phyloP scores from a whole-genome alignment of 2,329 filamentous ascomycete species.

The Cephalotrichum gorgonifer region DNA sequence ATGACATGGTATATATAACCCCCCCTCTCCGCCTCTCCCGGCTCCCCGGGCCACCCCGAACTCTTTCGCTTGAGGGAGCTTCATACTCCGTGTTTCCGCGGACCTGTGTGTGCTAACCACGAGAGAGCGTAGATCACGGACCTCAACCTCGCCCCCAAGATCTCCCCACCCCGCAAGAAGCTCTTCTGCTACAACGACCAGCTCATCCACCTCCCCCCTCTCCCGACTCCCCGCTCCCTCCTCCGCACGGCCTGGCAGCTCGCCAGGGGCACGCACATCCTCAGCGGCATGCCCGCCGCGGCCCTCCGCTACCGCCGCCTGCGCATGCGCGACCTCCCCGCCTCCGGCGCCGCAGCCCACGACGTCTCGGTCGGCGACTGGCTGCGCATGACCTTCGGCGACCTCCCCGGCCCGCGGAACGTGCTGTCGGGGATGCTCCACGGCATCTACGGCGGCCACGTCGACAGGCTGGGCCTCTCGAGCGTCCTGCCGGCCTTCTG shows the following conservation, averaged over 20 bases:
- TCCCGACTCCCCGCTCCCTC: constrained; percentile 1
- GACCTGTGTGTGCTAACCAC: not conserved
- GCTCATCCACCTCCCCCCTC: constrained; percentile 25
- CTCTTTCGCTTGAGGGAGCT: no score
- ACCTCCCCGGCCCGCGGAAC: constrained; percentile 49
- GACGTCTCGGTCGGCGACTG: constrained; percentile 27
- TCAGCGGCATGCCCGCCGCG: constrained; percentile 6
- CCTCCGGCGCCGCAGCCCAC: constrained; percentile 11
- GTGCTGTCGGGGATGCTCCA: constrained; percentile 67
- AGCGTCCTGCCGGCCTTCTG: constrained; percentile 42
- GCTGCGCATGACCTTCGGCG: constrained; percentile 15
- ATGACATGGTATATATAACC: constrained; percentile 52
- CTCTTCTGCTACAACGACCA: constrained; percentile 78
- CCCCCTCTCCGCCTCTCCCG: not conserved
- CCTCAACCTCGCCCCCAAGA: not conserved
- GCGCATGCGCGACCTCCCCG: constrained; percentile 14
- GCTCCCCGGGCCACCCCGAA: no score
- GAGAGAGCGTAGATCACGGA: constrained; percentile 30
- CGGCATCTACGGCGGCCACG: constrained; percentile 87
- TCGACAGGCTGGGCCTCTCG: constrained; percentile 67
- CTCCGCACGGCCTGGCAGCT: constrained; percentile 3
- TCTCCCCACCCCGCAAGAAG: constrained; percentile 4
- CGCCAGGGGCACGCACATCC: constrained; percentile 1
- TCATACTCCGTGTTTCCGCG: constrained; percentile 17
- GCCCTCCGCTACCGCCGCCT: constrained; percentile 6